Evolutionary conservation across 2,329 filamentous ascomycete genomes (phyloP).

Genomic region (Trichophyton rubrum): DNA sequence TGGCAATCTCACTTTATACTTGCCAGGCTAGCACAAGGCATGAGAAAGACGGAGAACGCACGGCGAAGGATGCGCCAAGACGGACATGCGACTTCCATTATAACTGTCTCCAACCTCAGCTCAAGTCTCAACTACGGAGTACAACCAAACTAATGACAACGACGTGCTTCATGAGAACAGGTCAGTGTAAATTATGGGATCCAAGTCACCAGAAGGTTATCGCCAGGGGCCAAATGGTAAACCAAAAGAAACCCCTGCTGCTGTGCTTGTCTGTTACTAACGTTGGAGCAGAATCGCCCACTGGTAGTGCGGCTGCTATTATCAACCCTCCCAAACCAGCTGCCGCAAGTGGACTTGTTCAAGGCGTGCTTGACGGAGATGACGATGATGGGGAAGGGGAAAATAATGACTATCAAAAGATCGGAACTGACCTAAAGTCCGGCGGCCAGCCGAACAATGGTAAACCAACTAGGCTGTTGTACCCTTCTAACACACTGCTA

Average conservation of each 20-base stretch:
- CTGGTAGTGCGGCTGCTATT: background rate
- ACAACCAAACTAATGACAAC: background rate
- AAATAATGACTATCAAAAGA: constrained; percentile 10
- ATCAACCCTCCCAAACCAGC: constrained; percentile 6
- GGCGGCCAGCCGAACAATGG: background rate
- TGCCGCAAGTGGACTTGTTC: constrained; percentile 3
- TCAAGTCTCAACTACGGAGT: background rate
- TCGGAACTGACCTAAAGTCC: constrained; percentile 13
- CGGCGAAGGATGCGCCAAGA: background rate
- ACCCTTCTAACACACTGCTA: background rate
- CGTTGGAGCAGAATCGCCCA: background rate
- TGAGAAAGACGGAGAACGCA: background rate
- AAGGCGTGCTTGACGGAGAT: constrained; percentile 15
- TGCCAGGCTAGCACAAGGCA: background rate
- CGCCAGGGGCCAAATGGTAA: constrained; percentile 10
- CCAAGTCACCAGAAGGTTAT: constrained; percentile 10
- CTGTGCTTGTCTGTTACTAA: background rate
- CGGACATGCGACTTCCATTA: background rate
- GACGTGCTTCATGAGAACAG: background rate
- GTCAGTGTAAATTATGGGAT: constrained; percentile 8
- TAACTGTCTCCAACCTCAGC: background rate
- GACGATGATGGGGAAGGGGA: constrained; percentile 20
- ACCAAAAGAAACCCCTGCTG: background rate
- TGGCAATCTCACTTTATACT: too few relatives aligned
- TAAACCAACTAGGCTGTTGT: constrained; percentile 4